phyloP scores from a whole-genome alignment of 768 basidiomycete genomes.

The Collybiopsis luxurians region DNA sequence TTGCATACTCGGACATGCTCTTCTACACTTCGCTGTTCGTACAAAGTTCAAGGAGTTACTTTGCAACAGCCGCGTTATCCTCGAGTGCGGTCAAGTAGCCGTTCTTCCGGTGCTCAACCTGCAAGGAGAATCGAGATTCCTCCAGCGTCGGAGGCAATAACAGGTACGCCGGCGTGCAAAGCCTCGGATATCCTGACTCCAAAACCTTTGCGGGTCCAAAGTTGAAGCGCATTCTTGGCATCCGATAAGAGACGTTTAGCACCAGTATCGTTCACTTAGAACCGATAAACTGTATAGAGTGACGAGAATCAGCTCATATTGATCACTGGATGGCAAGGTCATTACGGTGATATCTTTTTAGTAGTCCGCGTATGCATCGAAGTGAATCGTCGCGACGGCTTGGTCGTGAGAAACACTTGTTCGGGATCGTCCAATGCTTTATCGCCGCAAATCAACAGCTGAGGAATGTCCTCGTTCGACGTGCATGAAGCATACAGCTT shows the following conservation, averaged over 20 bases:
- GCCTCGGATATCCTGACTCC: constrained; percentile 97
- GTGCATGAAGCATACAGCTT: constrained; percentile 49
- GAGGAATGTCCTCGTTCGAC: constrained; percentile 54
- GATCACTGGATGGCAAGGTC: constrained; percentile 79
- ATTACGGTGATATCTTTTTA: constrained; percentile 72
- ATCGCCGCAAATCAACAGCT: constrained; percentile 84
- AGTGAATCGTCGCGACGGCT: constrained; percentile 57
- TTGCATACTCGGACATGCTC: constrained; percentile 63
- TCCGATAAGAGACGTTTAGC: constrained; percentile 86
- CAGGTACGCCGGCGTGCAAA: constrained; percentile 85
- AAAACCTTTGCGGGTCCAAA: constrained; percentile 93
- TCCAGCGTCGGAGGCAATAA: constrained; percentile 82
- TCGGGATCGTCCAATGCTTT: constrained; percentile 95
- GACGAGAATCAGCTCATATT: constrained; percentile 47
- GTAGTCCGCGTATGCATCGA: constrained; percentile 49
- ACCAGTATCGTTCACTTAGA: constrained; percentile 45
- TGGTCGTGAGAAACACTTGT: constrained; percentile 90
- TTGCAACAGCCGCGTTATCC: constrained; percentile 73
- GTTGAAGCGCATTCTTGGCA: constrained; percentile 85
- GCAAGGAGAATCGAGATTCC: constrained; percentile 95
- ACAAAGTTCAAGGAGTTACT: constrained; percentile 73
- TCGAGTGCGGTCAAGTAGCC: constrained; percentile 81
- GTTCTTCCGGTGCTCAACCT: constrained; percentile 83
- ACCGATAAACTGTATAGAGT: not conserved
- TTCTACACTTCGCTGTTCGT: constrained; percentile 69